These are phyloP conservation scores for Aurinia saxatilis DNA, from an alignment of 345 rosid species.

Conservation along the genomic window DNA sequence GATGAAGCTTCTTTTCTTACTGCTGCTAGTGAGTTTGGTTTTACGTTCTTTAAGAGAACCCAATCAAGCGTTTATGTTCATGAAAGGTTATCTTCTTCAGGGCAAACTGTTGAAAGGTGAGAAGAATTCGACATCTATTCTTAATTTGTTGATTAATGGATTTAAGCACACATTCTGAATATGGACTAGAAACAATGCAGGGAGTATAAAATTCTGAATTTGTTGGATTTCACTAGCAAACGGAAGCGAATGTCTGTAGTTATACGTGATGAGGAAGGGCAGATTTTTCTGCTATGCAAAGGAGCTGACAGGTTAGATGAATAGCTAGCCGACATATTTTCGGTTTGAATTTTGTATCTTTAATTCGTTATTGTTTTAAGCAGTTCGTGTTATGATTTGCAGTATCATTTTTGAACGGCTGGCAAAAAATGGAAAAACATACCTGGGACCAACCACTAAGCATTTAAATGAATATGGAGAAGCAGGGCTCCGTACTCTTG, in stretches of 20 bases:
- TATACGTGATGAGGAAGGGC: slow-evolving; percentile 66
- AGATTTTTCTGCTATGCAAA: slow-evolving; percentile 80
- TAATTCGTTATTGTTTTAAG: background rate
- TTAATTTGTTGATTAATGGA: background rate
- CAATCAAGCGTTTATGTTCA: slow-evolving; percentile 70
- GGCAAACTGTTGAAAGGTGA: slow-evolving; percentile 65
- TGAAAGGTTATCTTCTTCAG: slow-evolving; percentile 48
- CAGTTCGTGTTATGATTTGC: slow-evolving; percentile 18
- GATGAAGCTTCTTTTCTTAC: slow-evolving; percentile 92
- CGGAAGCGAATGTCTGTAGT: slow-evolving; percentile 95
- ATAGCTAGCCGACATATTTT: background rate
- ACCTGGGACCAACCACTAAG: slow-evolving; percentile 56
- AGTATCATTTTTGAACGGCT: slow-evolving; percentile 90
- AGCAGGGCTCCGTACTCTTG: slow-evolving; percentile 85
- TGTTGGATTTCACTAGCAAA: slow-evolving; percentile 94
- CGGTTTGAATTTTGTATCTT: background rate
- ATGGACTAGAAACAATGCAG: slow-evolving; percentile 40
- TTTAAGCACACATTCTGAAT: slow-evolving; percentile 15
- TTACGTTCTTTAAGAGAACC: slow-evolving; percentile 77
- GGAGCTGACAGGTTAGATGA: slow-evolving; percentile 83
- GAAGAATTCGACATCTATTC: background rate
- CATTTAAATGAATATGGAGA: slow-evolving; percentile 95
- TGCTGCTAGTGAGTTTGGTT: slow-evolving; percentile 94
- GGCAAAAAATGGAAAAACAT: slow-evolving; percentile 62
- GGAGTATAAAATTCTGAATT: slow-evolving; percentile 84